Base-by-base conservation (phyloP, 768 basidiomycete genomes). In the Lactarius trivialis region DNA sequence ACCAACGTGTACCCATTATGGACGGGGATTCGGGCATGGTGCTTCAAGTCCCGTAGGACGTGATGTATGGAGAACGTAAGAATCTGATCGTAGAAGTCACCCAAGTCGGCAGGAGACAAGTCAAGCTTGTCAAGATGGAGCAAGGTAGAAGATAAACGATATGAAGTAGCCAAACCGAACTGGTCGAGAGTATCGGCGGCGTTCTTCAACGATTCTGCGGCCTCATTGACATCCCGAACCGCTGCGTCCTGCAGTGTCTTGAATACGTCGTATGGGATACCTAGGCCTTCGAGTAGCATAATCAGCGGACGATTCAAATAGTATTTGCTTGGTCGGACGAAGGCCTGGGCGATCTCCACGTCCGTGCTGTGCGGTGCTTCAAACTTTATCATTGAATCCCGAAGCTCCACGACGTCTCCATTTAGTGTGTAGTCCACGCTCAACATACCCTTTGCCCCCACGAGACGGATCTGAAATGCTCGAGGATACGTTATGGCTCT, bases 351-450 rank as follows among this genome's bases (percentile, higher is more conserved):
- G 50, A 90, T 82, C 70, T 89, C 85, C 14, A 89, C 78, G 5
- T 76, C 75, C 4, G 68, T 72, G 0, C 77, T 78, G 24, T 76
- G 67, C 0, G 76, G 76, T 1, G 78, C 78, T 32, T 80, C 74
- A 65, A 90, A 90, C 70, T 91, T 90, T 67, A 81, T 78, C 85
- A 88, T 88, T 0, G 84, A 85, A 1, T 75, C 77, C 7, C 86
- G 73, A 1, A 87, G 71, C 48, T 76, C 74, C 33, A 89, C 76
- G 4, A 74, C 73, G n/a, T 76, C 74, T 8, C 83, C 86, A 15
- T 60, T 14, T 7, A 88, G 72, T 3, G 57, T 75, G 65, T 84
- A 69, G 65, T 90, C 83, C 9, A 89, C 81, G 32, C 81, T 82
- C 24, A 82, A 58, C 79, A 85, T 82, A 3, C 87, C 86, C 70